These are phyloP conservation scores for Blastobotrys terrestris DNA, from an alignment of 805 yeast species.

Conservation along the genomic window DNA sequence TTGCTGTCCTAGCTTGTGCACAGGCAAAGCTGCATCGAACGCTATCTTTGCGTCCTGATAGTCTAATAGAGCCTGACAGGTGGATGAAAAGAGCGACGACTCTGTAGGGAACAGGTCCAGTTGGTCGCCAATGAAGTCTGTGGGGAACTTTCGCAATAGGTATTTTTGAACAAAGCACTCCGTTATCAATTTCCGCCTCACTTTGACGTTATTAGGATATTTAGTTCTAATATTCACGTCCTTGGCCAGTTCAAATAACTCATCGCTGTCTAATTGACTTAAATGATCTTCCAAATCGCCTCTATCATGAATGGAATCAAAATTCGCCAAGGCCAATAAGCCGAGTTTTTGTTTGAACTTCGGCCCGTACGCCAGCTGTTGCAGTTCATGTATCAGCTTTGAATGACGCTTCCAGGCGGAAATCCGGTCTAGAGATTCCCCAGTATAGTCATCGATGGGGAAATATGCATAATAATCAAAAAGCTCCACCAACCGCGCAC, in stretches of 20 bases:
- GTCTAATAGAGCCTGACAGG: neutral
- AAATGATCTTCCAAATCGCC: conserved; percentile 23
- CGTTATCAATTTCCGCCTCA: neutral
- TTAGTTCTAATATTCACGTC: conserved; percentile 1
- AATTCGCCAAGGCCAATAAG: conserved; percentile 25
- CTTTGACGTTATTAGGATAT: neutral
- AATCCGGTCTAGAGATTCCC: conserved; percentile 23
- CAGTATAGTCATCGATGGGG: conserved; percentile 41
- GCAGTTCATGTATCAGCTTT: conserved; percentile 20
- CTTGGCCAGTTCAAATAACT: conserved; percentile 15
- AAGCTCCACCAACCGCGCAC: conserved; percentile 3
- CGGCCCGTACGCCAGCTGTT: conserved; percentile 17
- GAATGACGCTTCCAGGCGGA: conserved; percentile 13
- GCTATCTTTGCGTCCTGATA: neutral
- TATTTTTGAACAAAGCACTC: neutral
- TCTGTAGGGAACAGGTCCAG: conserved; percentile 1
- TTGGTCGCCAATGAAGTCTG: conserved; percentile 2
- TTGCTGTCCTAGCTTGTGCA: conserved; percentile 24
- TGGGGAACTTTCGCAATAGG: neutral
- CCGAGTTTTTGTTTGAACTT: conserved; percentile 20
- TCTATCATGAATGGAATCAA: conserved; percentile 20
- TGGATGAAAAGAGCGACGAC: neutral
- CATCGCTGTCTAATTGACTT: conserved; percentile 14
- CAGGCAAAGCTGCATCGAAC: conserved; percentile 12
- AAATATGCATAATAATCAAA: conserved; percentile 25